Evolutionary conservation across 1,139 yeast genomes (phyloP).

Genomic region (Kodamaea plutei): DNA sequence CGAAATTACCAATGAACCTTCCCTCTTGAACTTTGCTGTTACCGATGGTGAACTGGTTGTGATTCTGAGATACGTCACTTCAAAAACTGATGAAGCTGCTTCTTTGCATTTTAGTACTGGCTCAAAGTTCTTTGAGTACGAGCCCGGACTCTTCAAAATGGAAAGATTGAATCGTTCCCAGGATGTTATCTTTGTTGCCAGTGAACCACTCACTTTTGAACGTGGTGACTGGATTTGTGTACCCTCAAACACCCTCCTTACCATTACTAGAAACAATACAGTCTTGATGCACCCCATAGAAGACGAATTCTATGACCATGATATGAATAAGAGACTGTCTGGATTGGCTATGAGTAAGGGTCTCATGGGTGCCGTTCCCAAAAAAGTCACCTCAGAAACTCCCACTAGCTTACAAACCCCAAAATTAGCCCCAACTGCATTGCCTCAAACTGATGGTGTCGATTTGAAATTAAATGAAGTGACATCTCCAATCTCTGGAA

Average conservation of each 20-base stretch:
- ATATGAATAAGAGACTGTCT: slow-evolving; percentile 63
- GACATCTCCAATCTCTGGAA: slow-evolving; percentile 44
- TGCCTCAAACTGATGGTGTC: slow-evolving; percentile 2
- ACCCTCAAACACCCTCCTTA: slow-evolving; percentile 85
- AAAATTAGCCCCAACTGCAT: slow-evolving; percentile 4
- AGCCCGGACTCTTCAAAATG: slow-evolving; percentile 89
- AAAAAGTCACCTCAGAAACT: slow-evolving; percentile 13
- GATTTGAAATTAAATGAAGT: slow-evolving; percentile 20
- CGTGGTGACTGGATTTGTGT: slow-evolving; percentile 97
- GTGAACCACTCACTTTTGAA: slow-evolving; percentile 94
- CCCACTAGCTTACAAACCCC: no score
- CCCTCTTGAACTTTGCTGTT: slow-evolving; percentile 86
- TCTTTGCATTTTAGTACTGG: slow-evolving; percentile 94
- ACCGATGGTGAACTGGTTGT: slow-evolving; percentile 92
- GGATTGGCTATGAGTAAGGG: slow-evolving; percentile 89
- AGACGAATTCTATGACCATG: slow-evolving; percentile 82
- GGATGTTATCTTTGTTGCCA: slow-evolving; percentile 92
- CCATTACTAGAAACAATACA: slow-evolving; percentile 73
- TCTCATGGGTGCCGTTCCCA: slow-evolving; percentile 66
- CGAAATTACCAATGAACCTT: slow-evolving; percentile 59
- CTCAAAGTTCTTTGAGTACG: slow-evolving; percentile 81
- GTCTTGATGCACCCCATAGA: slow-evolving; percentile 85
- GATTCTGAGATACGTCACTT: slow-evolving; percentile 82
- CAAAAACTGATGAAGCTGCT: slow-evolving; percentile 92
- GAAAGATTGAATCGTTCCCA: slow-evolving; percentile 90